Conservation (phyloP, 805 yeast species). For the Yarrowia osloensis region DNA sequence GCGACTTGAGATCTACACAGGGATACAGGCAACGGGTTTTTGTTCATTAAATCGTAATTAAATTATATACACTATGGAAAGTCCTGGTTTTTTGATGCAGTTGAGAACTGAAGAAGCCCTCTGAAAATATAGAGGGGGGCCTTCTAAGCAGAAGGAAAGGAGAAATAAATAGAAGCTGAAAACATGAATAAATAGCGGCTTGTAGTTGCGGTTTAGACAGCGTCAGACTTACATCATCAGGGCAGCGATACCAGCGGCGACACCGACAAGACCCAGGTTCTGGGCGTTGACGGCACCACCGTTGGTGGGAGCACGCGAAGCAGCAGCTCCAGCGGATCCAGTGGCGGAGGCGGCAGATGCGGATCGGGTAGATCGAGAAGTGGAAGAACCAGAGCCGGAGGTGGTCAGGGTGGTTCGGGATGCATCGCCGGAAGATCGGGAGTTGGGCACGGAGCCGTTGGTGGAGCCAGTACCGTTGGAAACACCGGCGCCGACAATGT, state of each 20-base stretch:
- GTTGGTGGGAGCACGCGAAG: constrained; percentile 30
- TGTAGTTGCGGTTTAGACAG: neutral
- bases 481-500: constrained; percentile 15
- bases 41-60: neutral
- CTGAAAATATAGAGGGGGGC: neutral
- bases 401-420: constrained; percentile 11
- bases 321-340: constrained; percentile 26
- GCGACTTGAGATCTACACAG: too few relatives aligned
- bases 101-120: neutral
- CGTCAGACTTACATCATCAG: constrained; percentile 23
- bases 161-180: constrained; percentile 7
- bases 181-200: neutral
- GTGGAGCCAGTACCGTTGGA: constrained; percentile 9
- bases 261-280: constrained; percentile 28
- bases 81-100: constrained; percentile 4
- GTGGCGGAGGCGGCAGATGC: constrained; percentile 17
- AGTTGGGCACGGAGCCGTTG: neutral
- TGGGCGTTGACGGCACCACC: constrained; percentile 13
- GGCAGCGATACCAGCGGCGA: constrained; percentile 29
- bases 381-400: too few relatives aligned
- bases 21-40: too few relatives aligned
- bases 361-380: constrained; percentile 18
- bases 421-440: neutral
- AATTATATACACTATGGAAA: constrained; percentile 21
- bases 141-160: neutral